Conservation (phyloP, 805 yeast species). For the Candida gorgasii region DNA sequence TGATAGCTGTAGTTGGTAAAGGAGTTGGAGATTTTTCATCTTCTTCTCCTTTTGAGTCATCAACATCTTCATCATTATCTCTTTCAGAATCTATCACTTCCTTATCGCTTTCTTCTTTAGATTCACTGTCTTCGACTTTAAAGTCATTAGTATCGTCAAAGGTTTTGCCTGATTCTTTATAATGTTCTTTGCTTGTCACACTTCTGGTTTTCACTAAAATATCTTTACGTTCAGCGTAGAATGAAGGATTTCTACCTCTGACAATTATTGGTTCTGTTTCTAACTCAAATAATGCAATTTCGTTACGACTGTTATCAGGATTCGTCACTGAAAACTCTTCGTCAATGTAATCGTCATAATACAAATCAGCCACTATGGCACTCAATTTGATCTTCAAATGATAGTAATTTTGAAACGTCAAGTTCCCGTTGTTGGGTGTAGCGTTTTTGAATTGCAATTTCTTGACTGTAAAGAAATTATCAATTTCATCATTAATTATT, state of each 20-base stretch:
- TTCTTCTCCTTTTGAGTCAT: conserved; percentile 15
- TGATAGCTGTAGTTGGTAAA: neutral
- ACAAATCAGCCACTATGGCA: conserved; percentile 39
- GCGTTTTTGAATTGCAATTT: conserved; percentile 52
- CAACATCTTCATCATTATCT: conserved; percentile 11
- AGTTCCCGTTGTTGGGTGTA: conserved; percentile 53
- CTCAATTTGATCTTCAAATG: conserved; percentile 35
- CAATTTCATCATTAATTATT: conserved; percentile 23
- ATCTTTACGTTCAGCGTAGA: conserved; percentile 55
- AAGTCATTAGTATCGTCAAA: neutral
- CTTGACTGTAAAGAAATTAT: conserved; percentile 35
- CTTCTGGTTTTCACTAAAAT: conserved; percentile 37
- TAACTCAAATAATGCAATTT: conserved; percentile 30
- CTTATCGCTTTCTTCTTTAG: neutral
- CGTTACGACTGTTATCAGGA: conserved; percentile 27
- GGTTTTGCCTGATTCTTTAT: conserved; percentile 14
- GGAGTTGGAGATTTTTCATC: conserved; percentile 5
- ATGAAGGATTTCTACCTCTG: conserved; percentile 63
- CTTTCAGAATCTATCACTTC: neutral
- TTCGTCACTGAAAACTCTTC: conserved; percentile 24
- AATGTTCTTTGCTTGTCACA: conserved; percentile 19
- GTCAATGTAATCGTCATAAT: conserved; percentile 38
- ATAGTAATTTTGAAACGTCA: conserved; percentile 46
- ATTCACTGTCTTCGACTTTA: conserved; percentile 3
- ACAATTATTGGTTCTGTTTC: conserved; percentile 52